These are phyloP conservation scores for Diutina pseudorugosa DNA, from an alignment of 1,139 yeast genomes.

Conservation along the genomic window DNA sequence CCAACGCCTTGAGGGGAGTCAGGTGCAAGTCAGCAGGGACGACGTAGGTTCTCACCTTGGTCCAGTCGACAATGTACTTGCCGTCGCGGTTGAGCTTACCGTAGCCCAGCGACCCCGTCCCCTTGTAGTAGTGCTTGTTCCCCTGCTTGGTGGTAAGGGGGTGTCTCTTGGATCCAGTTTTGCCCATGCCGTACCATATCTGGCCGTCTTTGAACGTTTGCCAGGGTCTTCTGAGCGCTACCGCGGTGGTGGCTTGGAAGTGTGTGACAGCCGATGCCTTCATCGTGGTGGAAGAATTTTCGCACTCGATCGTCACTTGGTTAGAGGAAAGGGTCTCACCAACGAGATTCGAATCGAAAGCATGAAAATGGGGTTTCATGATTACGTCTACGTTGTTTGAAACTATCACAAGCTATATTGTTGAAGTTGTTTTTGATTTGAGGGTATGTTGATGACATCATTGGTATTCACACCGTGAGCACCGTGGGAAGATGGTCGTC, in stretches of 20 bases:
- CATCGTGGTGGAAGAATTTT: slow-evolving; percentile 21
- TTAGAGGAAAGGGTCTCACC: no score
- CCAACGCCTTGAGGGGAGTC: slow-evolving; percentile 57
- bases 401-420: no score
- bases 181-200: slow-evolving; percentile 67
- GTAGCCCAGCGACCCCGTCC: slow-evolving; percentile 90
- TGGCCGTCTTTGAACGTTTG: slow-evolving; percentile 74
- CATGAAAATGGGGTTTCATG: no score
- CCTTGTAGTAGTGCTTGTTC: slow-evolving; percentile 86
- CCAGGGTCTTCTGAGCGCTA: slow-evolving; percentile 75
- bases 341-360: no score
- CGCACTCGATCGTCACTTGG: background rate
- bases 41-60: slow-evolving; percentile 80
- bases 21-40: slow-evolving; percentile 47
- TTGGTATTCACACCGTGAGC: no score
- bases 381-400: no score
- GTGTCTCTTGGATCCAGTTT: slow-evolving; percentile 75
- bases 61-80: slow-evolving; percentile 68
- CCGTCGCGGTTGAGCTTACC: slow-evolving; percentile 73
- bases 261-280: slow-evolving; percentile 37
- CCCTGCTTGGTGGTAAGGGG: slow-evolving; percentile 88
- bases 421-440: no score
- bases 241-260: slow-evolving; percentile 42
- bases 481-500: no score
- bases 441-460: no score